Base-by-base conservation (phyloP, 805 yeast genomes). In the Metschnikowia aberdeeniae region DNA sequence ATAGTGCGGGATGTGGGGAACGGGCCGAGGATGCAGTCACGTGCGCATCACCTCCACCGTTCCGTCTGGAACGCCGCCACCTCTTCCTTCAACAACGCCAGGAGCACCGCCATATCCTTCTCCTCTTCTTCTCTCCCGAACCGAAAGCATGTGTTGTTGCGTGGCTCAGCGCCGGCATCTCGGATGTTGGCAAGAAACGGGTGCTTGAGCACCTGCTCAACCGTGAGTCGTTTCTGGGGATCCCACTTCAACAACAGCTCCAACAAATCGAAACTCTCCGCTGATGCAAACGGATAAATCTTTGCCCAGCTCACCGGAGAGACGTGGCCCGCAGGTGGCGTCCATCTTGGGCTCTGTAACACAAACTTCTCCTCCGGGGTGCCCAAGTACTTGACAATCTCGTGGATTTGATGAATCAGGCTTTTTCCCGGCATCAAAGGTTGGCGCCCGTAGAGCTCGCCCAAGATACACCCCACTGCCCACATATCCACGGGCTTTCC, bases 391-490 rank as follows among this genome's bases (percentile, higher is more conserved):
- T 80, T 78, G 43, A 81, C 66, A 14, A 90, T 86, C 57, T 80
- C 84, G 35, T 70, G 73, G 7, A 88, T 62, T 62, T 90, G 98
- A 50, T 84, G 84, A 49, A 78, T 55, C 46, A 83, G 82, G 61
- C 81, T 82, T 46, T 77, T 77, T 0, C 97, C 97, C 40, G 81
- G 78, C 60, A 90, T 89, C 12, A 89, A 61, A 1, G 97, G 96
- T 56, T 75, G 75, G 49, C 97, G 70, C 0, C 89, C 87, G 52
- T 85, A 86, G 40, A 90, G 69, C 62, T 90, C 98, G 2, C 84
- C 95, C 48, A 89, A 65, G 8, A 90, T 89, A 59, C 97, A 90
- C 1, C 97, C 98, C 8, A 84, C 80, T 0, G 97, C 89, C 98
- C 98, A 90, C 71, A 90, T 72, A 62, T 90, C 98, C 38, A 90